Conservation (phyloP, 352 stramenopile genomes). For the Phytophthora sp. region DNA sequence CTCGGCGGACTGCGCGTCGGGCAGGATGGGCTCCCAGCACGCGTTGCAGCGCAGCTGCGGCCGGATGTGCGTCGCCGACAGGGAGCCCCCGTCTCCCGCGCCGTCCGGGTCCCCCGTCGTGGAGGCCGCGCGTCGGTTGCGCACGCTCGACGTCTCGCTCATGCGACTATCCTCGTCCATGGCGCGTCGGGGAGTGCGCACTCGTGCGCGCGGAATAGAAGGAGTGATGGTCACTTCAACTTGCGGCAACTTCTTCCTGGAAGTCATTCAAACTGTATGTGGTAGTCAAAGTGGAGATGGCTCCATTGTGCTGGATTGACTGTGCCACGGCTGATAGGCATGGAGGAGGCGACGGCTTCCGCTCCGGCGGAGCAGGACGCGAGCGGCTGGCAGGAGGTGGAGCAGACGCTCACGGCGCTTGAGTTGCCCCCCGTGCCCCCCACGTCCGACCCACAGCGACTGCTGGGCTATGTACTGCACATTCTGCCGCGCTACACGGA, state of each 20-base stretch:
- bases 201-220: constrained; percentile 2
- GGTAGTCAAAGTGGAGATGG: too few species aligned
- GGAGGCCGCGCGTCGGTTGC: constrained; percentile 36
- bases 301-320: not conserved
- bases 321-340: not conserved
- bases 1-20: constrained; percentile 65
- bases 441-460: constrained; percentile 72
- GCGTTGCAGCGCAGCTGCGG: constrained; percentile 78
- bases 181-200: constrained; percentile 27
- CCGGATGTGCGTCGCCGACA: constrained; percentile 39
- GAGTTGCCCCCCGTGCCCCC: constrained; percentile 71
- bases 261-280: too few species aligned
- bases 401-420: constrained; percentile 52
- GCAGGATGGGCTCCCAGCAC: constrained; percentile 77
- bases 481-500: constrained; percentile 81
- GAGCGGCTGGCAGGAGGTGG: constrained; percentile 62
- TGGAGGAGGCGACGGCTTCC: constrained; percentile 9
- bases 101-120: constrained; percentile 61
- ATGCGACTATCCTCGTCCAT: constrained; percentile 72
- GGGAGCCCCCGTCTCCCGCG: constrained; percentile 13
- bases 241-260: constrained; percentile 30
- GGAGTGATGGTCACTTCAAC: constrained; percentile 68
- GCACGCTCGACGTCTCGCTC: constrained; percentile 76
- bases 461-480: constrained; percentile 77
- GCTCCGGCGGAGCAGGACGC: constrained; percentile 5